phyloP scores from a whole-genome alignment of 1,284 basidiomycete genomes.

The Boletus coffeatus region DNA sequence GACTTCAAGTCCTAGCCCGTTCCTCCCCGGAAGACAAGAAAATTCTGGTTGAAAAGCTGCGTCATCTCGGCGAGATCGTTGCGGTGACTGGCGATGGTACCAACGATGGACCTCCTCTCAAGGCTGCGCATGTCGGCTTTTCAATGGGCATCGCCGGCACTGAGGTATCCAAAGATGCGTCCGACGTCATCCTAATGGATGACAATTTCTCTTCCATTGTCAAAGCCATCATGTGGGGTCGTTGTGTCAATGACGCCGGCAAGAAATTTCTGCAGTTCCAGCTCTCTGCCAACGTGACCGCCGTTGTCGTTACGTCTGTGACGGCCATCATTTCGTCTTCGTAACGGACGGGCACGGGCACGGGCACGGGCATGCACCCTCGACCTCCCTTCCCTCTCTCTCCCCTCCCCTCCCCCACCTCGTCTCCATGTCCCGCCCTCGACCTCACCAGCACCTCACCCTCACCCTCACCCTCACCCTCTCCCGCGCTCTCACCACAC shows the following conservation, averaged over 20 bases:
- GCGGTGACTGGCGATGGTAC: slow-evolving; percentile 99
- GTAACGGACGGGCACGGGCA: too few species aligned
- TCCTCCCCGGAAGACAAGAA: slow-evolving; percentile 98
- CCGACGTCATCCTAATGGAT: slow-evolving; percentile 98
- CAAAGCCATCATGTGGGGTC: slow-evolving; percentile 98
- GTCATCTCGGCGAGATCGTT: slow-evolving; percentile 87
- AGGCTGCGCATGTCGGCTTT: slow-evolving; percentile 91
- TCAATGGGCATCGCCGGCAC: slow-evolving; percentile 99
- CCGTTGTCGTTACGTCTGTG: slow-evolving; percentile 91
- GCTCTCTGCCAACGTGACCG: slow-evolving; percentile 93
- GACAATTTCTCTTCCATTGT: slow-evolving; percentile 98
- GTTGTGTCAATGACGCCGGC: slow-evolving; percentile 96
- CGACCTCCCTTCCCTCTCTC: too few species aligned
- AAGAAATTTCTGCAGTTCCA: slow-evolving; percentile 99
- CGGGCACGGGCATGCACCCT: too few species aligned
- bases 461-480: too few species aligned
- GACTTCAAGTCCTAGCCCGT: slow-evolving; percentile 82
- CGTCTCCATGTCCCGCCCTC: too few species aligned
- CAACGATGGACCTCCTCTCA: slow-evolving; percentile 96
- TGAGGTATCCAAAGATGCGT: slow-evolving; percentile 98
- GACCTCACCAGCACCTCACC: too few species aligned
- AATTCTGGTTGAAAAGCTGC: slow-evolving; percentile 85
- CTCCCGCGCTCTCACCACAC: too few species aligned
- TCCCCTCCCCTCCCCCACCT: too few species aligned
- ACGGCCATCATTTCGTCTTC: slow-evolving; percentile 77